phyloP scores from a whole-genome alignment of 1,284 basidiomycete genomes.

The Malassezia obtusa region DNA sequence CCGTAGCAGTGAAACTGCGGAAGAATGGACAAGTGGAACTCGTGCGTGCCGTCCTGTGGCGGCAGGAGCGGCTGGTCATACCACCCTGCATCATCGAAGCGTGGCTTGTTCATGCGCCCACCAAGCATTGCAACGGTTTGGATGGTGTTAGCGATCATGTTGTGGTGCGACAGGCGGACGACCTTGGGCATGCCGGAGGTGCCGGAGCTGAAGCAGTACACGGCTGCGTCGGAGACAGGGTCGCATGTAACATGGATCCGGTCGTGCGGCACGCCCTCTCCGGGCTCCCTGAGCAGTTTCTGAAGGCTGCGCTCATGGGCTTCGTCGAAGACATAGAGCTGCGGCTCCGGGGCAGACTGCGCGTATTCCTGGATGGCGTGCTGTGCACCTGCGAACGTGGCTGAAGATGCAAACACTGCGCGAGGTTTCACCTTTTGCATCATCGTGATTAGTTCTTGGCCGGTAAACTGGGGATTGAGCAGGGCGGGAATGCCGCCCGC shows the following conservation, averaged over 20 bases:
- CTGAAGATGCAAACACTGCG: slow-evolving; percentile 25
- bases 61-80: slow-evolving; percentile 20
- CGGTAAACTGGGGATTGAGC: slow-evolving; percentile 44
- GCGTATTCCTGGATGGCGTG: slow-evolving; percentile 21
- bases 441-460: slow-evolving; percentile 33
- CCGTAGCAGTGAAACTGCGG: slow-evolving; percentile 48
- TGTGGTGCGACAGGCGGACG: slow-evolving; percentile 38
- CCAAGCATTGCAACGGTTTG: slow-evolving; percentile 35
- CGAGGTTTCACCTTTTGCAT: slow-evolving; percentile 32
- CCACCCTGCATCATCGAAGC: slow-evolving; percentile 29
- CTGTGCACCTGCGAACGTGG: slow-evolving; percentile 18
- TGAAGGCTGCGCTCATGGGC: slow-evolving; percentile 23
- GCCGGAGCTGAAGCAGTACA: slow-evolving; percentile 42
- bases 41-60: slow-evolving; percentile 20
- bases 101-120: slow-evolving; percentile 38
- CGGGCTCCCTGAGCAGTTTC: slow-evolving; percentile 18
- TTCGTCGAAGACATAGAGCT: slow-evolving; percentile 36
- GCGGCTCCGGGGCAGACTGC: slow-evolving; percentile 16
- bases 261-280: slow-evolving; percentile 21
- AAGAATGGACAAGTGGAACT: slow-evolving; percentile 40
- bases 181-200: slow-evolving; percentile 44
- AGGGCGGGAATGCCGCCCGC: slow-evolving; percentile 36
- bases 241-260: slow-evolving; percentile 18
- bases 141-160: slow-evolving; percentile 39
- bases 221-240: slow-evolving; percentile 25